Percentiles rank a stretch among this genome's conserved stretches.
Conservation (phyloP, 1,139 yeast genomes). For the Geotrichum reessii region DNA sequence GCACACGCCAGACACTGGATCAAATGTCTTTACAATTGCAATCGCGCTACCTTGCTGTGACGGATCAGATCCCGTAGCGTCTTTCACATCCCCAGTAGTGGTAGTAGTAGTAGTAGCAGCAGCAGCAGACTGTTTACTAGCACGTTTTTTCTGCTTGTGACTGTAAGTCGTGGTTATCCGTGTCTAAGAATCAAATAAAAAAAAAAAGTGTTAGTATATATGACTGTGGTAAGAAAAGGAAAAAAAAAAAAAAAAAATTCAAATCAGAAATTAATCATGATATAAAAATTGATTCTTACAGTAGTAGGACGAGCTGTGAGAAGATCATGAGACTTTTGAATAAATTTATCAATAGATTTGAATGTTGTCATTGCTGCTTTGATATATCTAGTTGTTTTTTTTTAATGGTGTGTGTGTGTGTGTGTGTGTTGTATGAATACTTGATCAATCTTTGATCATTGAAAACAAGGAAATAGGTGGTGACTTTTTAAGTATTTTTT, state of each 20-base stretch:
- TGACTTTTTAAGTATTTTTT: neutral
- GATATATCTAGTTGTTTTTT: neutral
- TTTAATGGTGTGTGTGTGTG: neutral
- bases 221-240: no score
- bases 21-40: conserved; percentile 63
- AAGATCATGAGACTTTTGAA: conserved; percentile 44
- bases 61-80: neutral
- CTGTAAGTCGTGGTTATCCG: conserved; percentile 47
- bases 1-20: conserved; percentile 64
- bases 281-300: conserved; percentile 25
- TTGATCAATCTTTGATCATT: neutral
- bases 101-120: conserved; percentile 28
- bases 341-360: conserved; percentile 47
- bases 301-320: conserved; percentile 48
- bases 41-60: conserved; percentile 30
- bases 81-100: conserved; percentile 21
- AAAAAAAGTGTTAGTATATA: conserved; percentile 5
- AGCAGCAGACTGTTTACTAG: conserved; percentile 25
- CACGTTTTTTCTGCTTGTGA: conserved; percentile 30
- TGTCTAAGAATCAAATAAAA: conserved; percentile 14
- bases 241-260: neutral
- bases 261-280: neutral
- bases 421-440: neutral
- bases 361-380: conserved; percentile 34
- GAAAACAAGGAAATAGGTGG: neutral